These are phyloP conservation scores for Sporothrix variecibatus DNA, from an alignment of 2,329 filamentous ascomycete genomes.

Conservation along the genomic window DNA sequence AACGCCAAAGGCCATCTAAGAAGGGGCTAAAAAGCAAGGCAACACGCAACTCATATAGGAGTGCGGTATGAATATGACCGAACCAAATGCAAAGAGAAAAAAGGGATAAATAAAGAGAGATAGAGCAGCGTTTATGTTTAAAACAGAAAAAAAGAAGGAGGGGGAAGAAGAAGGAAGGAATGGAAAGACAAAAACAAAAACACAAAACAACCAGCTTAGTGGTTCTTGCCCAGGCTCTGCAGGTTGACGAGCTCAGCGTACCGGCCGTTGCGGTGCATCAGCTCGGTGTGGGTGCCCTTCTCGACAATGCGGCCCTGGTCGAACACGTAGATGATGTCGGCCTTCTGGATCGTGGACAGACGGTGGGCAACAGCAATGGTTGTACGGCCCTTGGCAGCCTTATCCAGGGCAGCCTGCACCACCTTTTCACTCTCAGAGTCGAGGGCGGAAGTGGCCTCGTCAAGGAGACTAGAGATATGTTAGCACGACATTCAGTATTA, in stretches of 20 bases:
- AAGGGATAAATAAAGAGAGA: neutral
- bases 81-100: neutral
- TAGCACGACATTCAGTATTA: neutral
- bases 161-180: neutral
- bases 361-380: slow-evolving; percentile 95
- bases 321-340: slow-evolving; percentile 95
- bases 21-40: neutral
- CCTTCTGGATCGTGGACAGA: slow-evolving; percentile 89
- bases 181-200: neutral
- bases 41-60: neutral
- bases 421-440: slow-evolving; percentile 78
- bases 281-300: slow-evolving; percentile 73
- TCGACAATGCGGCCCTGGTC: slow-evolving; percentile 86
- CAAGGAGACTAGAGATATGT: slow-evolving; percentile 54
- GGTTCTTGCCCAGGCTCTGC: slow-evolving; percentile 70
- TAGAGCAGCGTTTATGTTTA: neutral
- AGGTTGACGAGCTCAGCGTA: slow-evolving; percentile 80
- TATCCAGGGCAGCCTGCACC: slow-evolving; percentile 78
- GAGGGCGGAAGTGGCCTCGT: slow-evolving; percentile 77
- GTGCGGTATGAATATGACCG: neutral
- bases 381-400: slow-evolving; percentile 78
- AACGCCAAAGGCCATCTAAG: slow-evolving; percentile 9
- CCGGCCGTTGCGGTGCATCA: slow-evolving; percentile 69
- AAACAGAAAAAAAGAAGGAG: neutral
- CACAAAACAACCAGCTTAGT: neutral